These are phyloP conservation scores for Dioscorea zingiberensis DNA, from an alignment of 106 monocot species.

Conservation along the genomic window DNA sequence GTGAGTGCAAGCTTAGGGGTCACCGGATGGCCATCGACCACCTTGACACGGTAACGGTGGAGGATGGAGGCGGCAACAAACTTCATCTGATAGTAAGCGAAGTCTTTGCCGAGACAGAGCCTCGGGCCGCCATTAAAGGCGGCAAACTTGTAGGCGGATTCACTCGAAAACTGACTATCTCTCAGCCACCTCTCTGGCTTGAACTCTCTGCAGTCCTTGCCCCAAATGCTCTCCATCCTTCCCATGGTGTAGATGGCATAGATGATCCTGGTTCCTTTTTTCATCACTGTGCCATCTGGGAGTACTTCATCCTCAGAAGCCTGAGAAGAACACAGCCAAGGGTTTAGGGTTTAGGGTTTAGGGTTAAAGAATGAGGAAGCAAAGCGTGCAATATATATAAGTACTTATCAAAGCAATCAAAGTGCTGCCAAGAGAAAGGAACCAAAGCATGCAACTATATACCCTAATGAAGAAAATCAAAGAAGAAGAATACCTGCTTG, in stretches of 20 bases:
- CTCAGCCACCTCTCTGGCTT: slow-evolving; percentile 67
- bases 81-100: slow-evolving; percentile 96
- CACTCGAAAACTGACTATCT: slow-evolving; percentile 41
- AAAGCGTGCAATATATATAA: too few species aligned
- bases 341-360: too few species aligned
- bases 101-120: slow-evolving; percentile 87
- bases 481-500: slow-evolving; percentile 62
- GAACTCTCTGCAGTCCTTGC: slow-evolving; percentile 78
- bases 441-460: too few species aligned
- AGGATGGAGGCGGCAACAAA: slow-evolving; percentile 69
- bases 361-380: too few species aligned
- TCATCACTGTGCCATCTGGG: slow-evolving; percentile 61
- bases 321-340: slow-evolving; percentile 11
- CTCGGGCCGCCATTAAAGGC: slow-evolving; percentile 97
- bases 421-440: too few species aligned
- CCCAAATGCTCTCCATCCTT: slow-evolving; percentile 97
- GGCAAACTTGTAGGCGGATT: slow-evolving; percentile 91
- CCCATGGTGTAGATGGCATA: slow-evolving; percentile 91
- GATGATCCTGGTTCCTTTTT: slow-evolving; percentile 81
- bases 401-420: too few species aligned
- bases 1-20: slow-evolving; percentile 83
- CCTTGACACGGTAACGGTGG: slow-evolving; percentile 58
- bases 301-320: slow-evolving; percentile 56
- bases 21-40: slow-evolving; percentile 59
- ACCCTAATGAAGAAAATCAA: too few species aligned